Percentiles rank a stretch among this genome's conserved stretches.
These are phyloP conservation scores for Dichotomocladium elegans DNA, from an alignment of 371 early-diverging fungal genomes.

Conservation along the genomic window DNA sequence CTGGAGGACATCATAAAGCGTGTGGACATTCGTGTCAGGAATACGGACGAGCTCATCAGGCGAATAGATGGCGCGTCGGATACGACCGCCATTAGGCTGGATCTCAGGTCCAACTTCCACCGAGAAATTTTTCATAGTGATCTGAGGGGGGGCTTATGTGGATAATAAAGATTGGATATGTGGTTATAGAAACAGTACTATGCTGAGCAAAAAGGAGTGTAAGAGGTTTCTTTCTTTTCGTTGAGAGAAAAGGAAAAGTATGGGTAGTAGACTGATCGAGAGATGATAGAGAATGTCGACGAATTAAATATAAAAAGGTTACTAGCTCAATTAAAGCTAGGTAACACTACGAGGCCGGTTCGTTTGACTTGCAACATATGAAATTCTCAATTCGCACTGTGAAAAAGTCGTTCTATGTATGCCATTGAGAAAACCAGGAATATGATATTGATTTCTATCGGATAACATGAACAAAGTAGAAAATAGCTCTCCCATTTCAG, in stretches of 20 bases:
- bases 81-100: slow-evolving; percentile 32
- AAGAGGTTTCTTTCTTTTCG: background rate
- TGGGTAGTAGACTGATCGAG: background rate
- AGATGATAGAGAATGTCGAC: background rate
- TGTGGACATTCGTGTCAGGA: slow-evolving; percentile 56
- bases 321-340: background rate
- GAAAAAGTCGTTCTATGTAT: no score
- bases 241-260: background rate
- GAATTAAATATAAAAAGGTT: background rate
- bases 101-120: slow-evolving; percentile 16
- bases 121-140: slow-evolving; percentile 13
- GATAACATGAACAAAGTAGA: no score
- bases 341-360: background rate
- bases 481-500: no score
- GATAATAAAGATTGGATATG: background rate
- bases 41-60: slow-evolving; percentile 44
- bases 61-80: slow-evolving; percentile 46
- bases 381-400: background rate
- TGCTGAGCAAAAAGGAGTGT: no score
- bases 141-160: background rate
- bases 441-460: no score
- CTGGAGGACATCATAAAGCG: slow-evolving; percentile 68
- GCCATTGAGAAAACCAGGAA: no score
- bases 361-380: background rate
- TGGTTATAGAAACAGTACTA: no score